Base-by-base conservation (phyloP, 306 rosid species). In the Ammopiptanthus mongolicus region DNA sequence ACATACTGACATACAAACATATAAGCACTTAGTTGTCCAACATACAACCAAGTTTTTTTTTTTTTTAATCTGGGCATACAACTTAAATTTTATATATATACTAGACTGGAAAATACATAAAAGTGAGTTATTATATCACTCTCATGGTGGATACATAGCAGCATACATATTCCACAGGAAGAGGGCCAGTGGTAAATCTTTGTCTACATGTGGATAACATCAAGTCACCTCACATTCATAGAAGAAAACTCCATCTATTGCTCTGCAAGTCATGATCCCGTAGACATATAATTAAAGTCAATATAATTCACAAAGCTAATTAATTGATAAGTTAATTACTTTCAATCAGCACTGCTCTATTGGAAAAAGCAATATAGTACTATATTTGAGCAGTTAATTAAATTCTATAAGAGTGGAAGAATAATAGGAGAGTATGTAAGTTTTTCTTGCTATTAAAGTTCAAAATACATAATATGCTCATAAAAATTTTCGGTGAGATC, bases 231-330 rank as follows among this genome's bases (percentile, higher is more conserved):
- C 3, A 25, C 60, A 4, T 46, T 44, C 77, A 11, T 22, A 3
- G 8, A 23, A 25, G 67, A 65, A 52, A 19, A 21, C 62, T 76
- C 53, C 58, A 55, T 28, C 34, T 31, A 31, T 15, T 17, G 36
- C 23, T 18, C 80, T 65, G 80, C 74, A 65, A 65, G 8, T 65
- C 80, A 52, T 51, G 37, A 36, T 15, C 3, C 78, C 21, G 12
- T 15, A 52, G 0, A 28, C 39, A 29, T 15, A 67, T 28, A 25
- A 46, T 68, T 48, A 2, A 5, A 9, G 0, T 46, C 3, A 29
- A 31, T 31, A 25, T 25, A 25, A 25, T 0, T 25, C 28, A 25
- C 28, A 25, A 1, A 25, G 1, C 28, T 25, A n/a, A n/a, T n/a
- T 25, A 25, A 25, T 25, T 1, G 28, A 25, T 25, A 25, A 25